phyloP scores from a whole-genome alignment of 2,329 filamentous ascomycete genomes.

The Chalaropsis ovoidea region DNA sequence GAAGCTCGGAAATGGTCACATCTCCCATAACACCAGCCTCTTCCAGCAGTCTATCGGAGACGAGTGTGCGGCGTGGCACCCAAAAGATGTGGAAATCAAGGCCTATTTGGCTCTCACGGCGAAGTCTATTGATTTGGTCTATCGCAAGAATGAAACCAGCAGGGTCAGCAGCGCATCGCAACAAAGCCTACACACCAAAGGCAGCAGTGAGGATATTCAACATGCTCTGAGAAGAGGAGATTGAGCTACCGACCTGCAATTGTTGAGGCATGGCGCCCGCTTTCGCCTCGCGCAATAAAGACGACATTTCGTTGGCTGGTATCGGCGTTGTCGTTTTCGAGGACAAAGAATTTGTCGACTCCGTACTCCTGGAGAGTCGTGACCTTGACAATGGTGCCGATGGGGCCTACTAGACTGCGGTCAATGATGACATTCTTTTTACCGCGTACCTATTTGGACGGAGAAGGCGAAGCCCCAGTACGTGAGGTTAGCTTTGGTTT shows the following conservation, averaged over 20 bases:
- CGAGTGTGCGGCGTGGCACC: conserved; percentile 82
- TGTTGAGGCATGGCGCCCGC: conserved; percentile 66
- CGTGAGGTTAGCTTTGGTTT: neutral
- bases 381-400: conserved; percentile 89
- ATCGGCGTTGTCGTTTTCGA: conserved; percentile 93
- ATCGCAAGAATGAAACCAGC: conserved; percentile 25
- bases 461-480: neutral
- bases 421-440: conserved; percentile 98
- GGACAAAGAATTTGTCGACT: conserved; percentile 91
- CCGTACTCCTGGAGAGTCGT: conserved; percentile 93
- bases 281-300: conserved; percentile 86
- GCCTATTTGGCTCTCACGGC: conserved; percentile 74
- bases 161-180: neutral
- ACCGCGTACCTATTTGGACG: conserved; percentile 64
- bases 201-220: neutral
- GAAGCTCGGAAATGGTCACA: conserved; percentile 76
- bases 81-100: conserved; percentile 97
- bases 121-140: conserved; percentile 88
- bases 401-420: conserved; percentile 74
- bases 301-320: conserved; percentile 90
- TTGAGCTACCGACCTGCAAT: conserved; percentile 67
- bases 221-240: neutral
- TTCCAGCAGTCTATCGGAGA: conserved; percentile 85
- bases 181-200: neutral
- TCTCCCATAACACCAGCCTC: conserved; percentile 89